Conservation (phyloP, 2,329 filamentous ascomycete species). For the Camptophora hylomeconis region DNA sequence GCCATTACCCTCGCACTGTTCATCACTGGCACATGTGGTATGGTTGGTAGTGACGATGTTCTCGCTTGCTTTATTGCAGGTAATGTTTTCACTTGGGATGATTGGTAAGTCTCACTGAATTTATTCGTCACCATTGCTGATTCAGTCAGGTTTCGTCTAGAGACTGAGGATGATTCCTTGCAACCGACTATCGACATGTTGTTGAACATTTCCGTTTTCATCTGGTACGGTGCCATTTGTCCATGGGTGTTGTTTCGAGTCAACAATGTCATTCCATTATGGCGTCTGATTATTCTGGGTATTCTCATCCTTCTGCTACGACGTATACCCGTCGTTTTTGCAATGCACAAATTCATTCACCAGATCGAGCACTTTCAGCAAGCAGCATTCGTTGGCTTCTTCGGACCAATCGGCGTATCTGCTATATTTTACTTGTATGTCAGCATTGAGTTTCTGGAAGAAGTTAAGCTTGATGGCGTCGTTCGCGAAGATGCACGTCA, state of each 20-base stretch:
- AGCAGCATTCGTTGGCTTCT: constrained; percentile 80
- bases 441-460: constrained; percentile 57
- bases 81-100: constrained; percentile 78
- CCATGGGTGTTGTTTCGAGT: constrained; percentile 62
- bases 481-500: constrained; percentile 52
- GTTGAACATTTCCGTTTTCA: constrained; percentile 74
- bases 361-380: constrained; percentile 65
- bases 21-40: constrained; percentile 71
- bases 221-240: constrained; percentile 79
- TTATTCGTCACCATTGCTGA: constrained; percentile 38
- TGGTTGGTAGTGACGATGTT: constrained; percentile 81
- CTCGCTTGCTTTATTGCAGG: constrained; percentile 87
- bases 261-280: constrained; percentile 59
- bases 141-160: constrained; percentile 52
- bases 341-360: constrained; percentile 60
- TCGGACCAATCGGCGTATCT: constrained; percentile 81
- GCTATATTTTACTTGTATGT: constrained; percentile 85
- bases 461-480: constrained; percentile 44
- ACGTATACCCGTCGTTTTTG: constrained; percentile 63
- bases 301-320: constrained; percentile 65
- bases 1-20: constrained; percentile 76
- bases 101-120: constrained; percentile 26
- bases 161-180: constrained; percentile 81
- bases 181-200: constrained; percentile 93
- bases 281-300: constrained; percentile 59